A percentile compares a stretch with the other conserved stretches of the same genome.
These are phyloP conservation scores for Ceratobasidium sp. DNA, from an alignment of 1,284 basidiomycete genomes.

Conservation along the genomic window DNA sequence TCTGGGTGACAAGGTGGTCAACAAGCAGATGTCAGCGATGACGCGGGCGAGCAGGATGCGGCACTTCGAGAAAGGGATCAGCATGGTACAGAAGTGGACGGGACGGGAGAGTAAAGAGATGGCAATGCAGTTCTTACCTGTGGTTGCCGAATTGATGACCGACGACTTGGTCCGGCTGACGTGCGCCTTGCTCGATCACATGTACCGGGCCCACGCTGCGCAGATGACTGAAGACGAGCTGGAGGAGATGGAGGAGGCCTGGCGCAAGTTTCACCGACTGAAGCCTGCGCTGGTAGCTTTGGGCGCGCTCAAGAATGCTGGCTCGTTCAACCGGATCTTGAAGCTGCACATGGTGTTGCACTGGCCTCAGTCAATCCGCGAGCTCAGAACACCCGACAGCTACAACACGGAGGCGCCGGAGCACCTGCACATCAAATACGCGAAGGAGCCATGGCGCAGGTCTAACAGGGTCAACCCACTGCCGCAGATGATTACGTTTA, in stretches of 20 bases:
- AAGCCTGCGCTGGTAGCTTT: constrained; percentile 50
- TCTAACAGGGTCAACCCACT: constrained; percentile 23
- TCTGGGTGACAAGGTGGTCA: background rate
- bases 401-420: constrained; percentile 42
- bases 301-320: constrained; percentile 44
- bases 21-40: background rate
- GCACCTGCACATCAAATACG: constrained; percentile 40
- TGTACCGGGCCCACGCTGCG: background rate
- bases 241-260: constrained; percentile 45
- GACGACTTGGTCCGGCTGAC: background rate
- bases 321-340: background rate
- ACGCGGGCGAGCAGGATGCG: background rate
- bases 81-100: constrained; percentile 16
- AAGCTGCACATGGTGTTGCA: constrained; percentile 40
- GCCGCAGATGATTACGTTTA: constrained; percentile 40
- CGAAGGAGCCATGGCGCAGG: constrained; percentile 39
- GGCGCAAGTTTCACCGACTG: constrained; percentile 51
- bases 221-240: constrained; percentile 46
- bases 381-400: constrained; percentile 34
- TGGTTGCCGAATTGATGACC: background rate
- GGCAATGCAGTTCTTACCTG: constrained; percentile 11
- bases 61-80: constrained; percentile 25
- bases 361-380: constrained; percentile 12
- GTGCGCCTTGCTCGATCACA: constrained; percentile 13
- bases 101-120: constrained; percentile 24